Conservation (phyloP, 2,329 filamentous ascomycete species). For the Aspergillus clavatus region DNA sequence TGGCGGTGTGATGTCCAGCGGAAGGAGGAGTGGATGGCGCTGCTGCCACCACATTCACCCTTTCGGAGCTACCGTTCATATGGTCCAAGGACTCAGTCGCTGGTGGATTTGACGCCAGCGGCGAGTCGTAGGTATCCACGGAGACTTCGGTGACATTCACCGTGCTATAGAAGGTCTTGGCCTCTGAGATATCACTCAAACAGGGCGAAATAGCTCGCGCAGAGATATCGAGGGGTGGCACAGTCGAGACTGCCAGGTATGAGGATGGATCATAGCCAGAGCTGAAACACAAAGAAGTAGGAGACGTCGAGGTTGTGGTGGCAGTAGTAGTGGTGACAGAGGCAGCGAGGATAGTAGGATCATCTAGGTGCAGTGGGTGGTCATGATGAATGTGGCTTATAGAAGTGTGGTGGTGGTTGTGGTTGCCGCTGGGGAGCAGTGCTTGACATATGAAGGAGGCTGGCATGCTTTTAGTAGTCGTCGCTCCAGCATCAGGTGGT, state of each 20-base stretch:
- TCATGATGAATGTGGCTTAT: background rate
- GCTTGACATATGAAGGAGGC: conserved; percentile 27
- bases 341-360: background rate
- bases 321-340: background rate
- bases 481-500: conserved; percentile 9
- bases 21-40: background rate
- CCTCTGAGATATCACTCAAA: conserved; percentile 13
- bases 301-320: background rate
- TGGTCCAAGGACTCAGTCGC: conserved; percentile 2
- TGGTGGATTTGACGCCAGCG: background rate
- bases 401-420: conserved; percentile 2
- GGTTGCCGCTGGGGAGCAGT: conserved; percentile 13
- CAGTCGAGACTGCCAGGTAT: conserved; percentile 1
- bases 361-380: background rate
- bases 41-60: background rate
- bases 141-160: conserved; percentile 17
- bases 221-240: conserved; percentile 9
- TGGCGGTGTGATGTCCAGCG: conserved; percentile 9
- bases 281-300: conserved; percentile 9
- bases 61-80: conserved; percentile 1
- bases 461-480: conserved; percentile 6
- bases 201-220: conserved; percentile 9
- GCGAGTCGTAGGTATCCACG: conserved; percentile 5
- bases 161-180: conserved; percentile 19
- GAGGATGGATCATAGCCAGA: conserved; percentile 1